A percentile compares a stretch with the other conserved stretches of the same genome.
Evolutionary conservation across 345 rosid genomes (phyloP).

Genomic region (Zanthoxylum bungeanum): DNA sequence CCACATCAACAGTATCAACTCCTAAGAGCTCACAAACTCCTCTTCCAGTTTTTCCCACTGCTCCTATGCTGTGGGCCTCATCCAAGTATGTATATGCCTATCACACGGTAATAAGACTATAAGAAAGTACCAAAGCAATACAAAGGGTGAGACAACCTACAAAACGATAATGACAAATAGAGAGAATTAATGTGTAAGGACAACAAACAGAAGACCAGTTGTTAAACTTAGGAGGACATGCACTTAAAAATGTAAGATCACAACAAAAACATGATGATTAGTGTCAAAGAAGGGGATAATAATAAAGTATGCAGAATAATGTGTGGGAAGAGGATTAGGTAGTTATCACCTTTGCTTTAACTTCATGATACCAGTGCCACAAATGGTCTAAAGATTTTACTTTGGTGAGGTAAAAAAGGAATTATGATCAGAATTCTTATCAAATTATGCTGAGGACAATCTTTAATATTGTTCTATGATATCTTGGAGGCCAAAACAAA

Average conservation of each 20-base stretch:
- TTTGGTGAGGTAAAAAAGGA: not conserved
- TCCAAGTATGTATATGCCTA: slow-evolving; percentile 90
- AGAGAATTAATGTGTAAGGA: not conserved
- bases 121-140: not conserved
- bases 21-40: slow-evolving; percentile 97
- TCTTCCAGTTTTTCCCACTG: slow-evolving; percentile 88
- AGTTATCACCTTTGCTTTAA: not conserved
- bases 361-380: not conserved
- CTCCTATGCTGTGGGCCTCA: slow-evolving; percentile 99
- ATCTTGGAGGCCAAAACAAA: not conserved
- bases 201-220: not conserved
- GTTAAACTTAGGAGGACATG: not conserved
- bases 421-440: not conserved
- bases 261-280: not conserved
- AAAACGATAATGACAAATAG: not conserved
- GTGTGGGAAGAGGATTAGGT: not conserved
- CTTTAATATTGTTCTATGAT: not conserved
- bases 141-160: not conserved
- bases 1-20: slow-evolving; percentile 87
- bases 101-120: not conserved
- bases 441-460: not conserved
- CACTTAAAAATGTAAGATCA: not conserved
- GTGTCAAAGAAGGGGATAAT: not conserved
- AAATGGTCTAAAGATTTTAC: not conserved
- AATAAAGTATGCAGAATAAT: not conserved